Base-by-base conservation (phyloP, 2,329 filamentous ascomycete genomes). In the Bipolaris zeicola region DNA sequence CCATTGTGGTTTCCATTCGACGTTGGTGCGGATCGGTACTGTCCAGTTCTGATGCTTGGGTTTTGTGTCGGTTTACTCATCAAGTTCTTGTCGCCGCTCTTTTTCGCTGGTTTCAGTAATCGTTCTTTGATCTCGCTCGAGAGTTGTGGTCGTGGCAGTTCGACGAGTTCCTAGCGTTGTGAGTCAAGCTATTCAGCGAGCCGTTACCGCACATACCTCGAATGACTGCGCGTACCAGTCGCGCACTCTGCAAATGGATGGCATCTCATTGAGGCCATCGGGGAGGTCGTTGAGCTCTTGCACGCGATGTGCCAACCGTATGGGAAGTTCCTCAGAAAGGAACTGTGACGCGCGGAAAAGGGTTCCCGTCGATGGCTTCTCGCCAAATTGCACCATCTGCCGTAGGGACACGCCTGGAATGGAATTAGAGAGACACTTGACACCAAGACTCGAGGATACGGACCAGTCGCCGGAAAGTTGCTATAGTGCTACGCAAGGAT, bases 151-250 rank as follows among this genome's bases (percentile, higher is more conserved):
- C 91, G 87, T 58, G 90, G 86, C 5, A 99, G 83, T 53, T 86
- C 87, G 65, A 93, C 97, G 77, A 99, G 96, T 84, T 99, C 95
- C 92, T 94, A 66, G 77, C 24, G 77, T 22, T 56, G 59, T 65
- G 70, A 74, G 72, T 76, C 65, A 73, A 49, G 26, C 37, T 53
- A 47, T 31, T 42, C 53, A 51, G 53, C 28, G 38, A 57, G 54
- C 34, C 52, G 50, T 36, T 41, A 13, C 33, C 36, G 13, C 44
- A 75, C 85, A 68, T 85, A 96, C 93, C 87, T 99, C 95, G 73
- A 99, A 99, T 49, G 95, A 99, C 81, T 99, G 95, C 63, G 94
- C 95, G 77, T 99, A 99, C 95, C 95, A 99, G 73, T 98, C 93
- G 76, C 93, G 90, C 66, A 99, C 95, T 72, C 89, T 92, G 76